Evolutionary conservation across 2,329 filamentous ascomycete species (phyloP).

Genomic region (Exophiala dermatitidis): DNA sequence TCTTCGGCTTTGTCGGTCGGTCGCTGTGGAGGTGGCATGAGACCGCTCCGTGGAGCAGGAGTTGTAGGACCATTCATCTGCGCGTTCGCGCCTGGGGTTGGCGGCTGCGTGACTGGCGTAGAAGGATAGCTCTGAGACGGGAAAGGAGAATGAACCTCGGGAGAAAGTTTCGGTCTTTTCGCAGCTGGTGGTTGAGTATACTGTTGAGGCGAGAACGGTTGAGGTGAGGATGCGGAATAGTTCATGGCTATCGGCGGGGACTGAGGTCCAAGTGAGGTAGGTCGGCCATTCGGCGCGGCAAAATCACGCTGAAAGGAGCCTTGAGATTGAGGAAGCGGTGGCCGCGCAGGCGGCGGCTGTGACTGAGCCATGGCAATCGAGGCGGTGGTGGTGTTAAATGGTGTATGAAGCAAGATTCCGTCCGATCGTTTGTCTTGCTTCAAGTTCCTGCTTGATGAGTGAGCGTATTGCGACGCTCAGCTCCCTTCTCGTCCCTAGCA

Average conservation of each 20-base stretch:
- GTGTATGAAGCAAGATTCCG: conserved; percentile 6
- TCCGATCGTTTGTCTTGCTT: conserved; percentile 10
- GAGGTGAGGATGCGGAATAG: conserved; percentile 56
- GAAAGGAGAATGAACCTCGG: conserved; percentile 58
- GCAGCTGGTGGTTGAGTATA: conserved; percentile 52
- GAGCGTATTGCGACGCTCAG: conserved; percentile 23
- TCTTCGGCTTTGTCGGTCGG: conserved; percentile 35
- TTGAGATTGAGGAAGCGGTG: conserved; percentile 20
- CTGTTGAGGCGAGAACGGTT: conserved; percentile 48
- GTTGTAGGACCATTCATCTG: conserved; percentile 51
- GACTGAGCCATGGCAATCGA: conserved; percentile 22
- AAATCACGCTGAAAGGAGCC: conserved; percentile 22
- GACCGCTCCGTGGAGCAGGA: conserved; percentile 36
- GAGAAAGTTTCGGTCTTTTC: conserved; percentile 66
- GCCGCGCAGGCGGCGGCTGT: conserved; percentile 20
- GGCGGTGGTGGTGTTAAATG: conserved; percentile 4
- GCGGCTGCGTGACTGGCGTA: conserved; percentile 27
- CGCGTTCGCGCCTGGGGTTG: conserved; percentile 29
- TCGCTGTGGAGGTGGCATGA: conserved; percentile 58
- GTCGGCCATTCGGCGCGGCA: conserved; percentile 18
- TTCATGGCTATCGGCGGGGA: conserved; percentile 19
- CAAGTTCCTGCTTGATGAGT: conserved; percentile 10
- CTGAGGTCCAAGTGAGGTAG: conserved; percentile 23
- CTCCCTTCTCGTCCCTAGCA: conserved; percentile 20
- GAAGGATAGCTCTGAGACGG: conserved; percentile 36